Conservation (phyloP, 495 filamentous ascomycete genomes). For the Xylaria longipes region DNA sequence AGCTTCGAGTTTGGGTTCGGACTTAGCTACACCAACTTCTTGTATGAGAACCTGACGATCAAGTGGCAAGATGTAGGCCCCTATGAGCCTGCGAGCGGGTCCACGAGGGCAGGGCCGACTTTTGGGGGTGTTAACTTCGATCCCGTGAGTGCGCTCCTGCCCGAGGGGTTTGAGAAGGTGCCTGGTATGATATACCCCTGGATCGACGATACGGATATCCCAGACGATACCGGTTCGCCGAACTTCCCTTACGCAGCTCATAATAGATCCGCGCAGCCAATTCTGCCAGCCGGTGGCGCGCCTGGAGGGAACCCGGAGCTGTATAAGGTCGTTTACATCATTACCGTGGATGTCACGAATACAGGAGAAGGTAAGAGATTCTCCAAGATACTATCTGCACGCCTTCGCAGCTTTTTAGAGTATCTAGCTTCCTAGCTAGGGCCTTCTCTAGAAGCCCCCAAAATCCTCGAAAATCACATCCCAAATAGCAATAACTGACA, state of each 20-base stretch:
- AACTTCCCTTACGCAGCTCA: constrained; percentile 66
- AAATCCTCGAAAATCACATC: neutral
- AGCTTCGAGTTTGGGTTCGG: constrained; percentile 60
- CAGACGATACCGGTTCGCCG: constrained; percentile 40
- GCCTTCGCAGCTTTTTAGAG: neutral
- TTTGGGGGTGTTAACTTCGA: constrained; percentile 41
- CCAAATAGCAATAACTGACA: neutral
- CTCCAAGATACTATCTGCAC: neutral
- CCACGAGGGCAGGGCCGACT: constrained; percentile 39
- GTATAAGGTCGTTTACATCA: constrained; percentile 52
- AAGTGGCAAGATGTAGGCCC: constrained; percentile 14
- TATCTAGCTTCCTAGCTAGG: neutral
- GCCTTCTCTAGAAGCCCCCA: neutral
- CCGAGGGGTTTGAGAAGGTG: constrained; percentile 49
- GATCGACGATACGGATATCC: constrained; percentile 37
- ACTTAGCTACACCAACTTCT: constrained; percentile 56
- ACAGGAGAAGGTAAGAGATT: constrained; percentile 43
- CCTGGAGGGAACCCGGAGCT: constrained; percentile 77
- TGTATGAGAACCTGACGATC: constrained; percentile 40
- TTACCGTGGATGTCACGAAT: constrained; percentile 58
- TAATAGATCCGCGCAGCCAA: constrained; percentile 70
- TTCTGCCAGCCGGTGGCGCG: constrained; percentile 69
- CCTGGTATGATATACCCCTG: constrained; percentile 49
- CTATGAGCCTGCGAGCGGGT: constrained; percentile 34
- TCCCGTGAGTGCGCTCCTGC: constrained; percentile 39